Conservation (phyloP, 495 filamentous ascomycete species). For the Lophiostoma macrostomum region DNA sequence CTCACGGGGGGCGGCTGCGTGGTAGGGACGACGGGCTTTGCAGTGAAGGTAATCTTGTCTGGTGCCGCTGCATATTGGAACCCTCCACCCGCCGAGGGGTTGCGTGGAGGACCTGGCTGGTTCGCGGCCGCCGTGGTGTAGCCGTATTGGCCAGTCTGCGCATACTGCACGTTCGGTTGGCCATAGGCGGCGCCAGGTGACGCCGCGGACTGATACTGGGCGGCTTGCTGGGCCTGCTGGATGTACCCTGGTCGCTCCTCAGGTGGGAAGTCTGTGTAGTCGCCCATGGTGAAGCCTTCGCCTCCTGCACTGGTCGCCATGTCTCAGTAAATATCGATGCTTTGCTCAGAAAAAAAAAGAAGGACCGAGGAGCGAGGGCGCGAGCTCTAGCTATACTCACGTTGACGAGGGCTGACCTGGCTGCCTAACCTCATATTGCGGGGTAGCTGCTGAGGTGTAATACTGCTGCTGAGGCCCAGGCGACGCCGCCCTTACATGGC, state of each 20-base stretch:
- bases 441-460: constrained; percentile 22
- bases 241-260: constrained; percentile 39
- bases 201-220: constrained; percentile 18
- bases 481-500: constrained; percentile 32
- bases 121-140: constrained; percentile 18
- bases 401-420: constrained; percentile 20
- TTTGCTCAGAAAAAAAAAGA: too few relatives aligned
- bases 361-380: background rate
- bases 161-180: constrained; percentile 14
- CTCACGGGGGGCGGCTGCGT: constrained; percentile 15
- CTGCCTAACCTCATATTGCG: constrained; percentile 34
- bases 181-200: background rate
- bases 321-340: constrained; percentile 5
- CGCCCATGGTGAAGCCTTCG: constrained; percentile 37
- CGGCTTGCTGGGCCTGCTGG: constrained; percentile 27
- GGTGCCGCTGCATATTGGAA: constrained; percentile 39
- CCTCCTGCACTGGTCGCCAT: constrained; percentile 22
- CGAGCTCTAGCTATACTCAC: constrained; percentile 10
- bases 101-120: constrained; percentile 17
- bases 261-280: constrained; percentile 40
- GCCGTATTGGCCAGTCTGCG: constrained; percentile 14
- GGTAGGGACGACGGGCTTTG: constrained; percentile 32
- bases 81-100: constrained; percentile 2
- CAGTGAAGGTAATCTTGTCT: constrained; percentile 38
- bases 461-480: constrained; percentile 30